phyloP scores from a whole-genome alignment of 257 asterid species.

The Linderniella brevidens region DNA sequence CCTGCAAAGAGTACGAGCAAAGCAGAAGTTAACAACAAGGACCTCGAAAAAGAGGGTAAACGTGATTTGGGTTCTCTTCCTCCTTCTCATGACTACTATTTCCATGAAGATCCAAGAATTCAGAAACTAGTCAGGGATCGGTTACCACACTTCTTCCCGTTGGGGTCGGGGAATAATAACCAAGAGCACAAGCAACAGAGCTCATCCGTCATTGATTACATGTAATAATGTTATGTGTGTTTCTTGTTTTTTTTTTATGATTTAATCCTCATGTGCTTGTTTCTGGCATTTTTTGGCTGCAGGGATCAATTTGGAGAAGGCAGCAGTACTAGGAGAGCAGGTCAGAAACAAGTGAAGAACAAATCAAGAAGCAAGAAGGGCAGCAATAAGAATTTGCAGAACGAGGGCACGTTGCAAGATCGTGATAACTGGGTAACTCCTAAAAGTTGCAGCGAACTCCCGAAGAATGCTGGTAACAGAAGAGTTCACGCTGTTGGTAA shows the following conservation, averaged over 20 bases:
- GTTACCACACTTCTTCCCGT: constrained; percentile 64
- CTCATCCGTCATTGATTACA: constrained; percentile 53
- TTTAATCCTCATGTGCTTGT: constrained; percentile 1
- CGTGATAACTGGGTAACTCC: constrained; percentile 63
- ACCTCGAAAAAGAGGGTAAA: constrained; percentile 14
- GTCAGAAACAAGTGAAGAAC: constrained; percentile 15
- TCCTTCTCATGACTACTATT: constrained; percentile 58
- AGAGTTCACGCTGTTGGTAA: constrained; percentile 57
- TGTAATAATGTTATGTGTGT: constrained; percentile 21
- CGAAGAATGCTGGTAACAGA: constrained; percentile 66
- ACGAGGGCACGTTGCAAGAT: constrained; percentile 23
- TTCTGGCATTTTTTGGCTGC: constrained; percentile 8
- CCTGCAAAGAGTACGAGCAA: constrained; percentile 22
- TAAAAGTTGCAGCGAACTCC: constrained; percentile 23
- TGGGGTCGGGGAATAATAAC: constrained; percentile 36
- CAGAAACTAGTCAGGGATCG: constrained; percentile 62
- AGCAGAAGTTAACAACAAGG: constrained; percentile 17
- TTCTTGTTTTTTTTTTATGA: background rate
- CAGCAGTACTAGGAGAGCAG: constrained; percentile 23
- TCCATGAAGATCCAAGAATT: constrained; percentile 65
- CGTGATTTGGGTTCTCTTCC: constrained; percentile 17
- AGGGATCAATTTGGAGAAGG: constrained; percentile 61
- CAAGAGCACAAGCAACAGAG: constrained; percentile 25
- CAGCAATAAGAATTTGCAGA: constrained; percentile 16
- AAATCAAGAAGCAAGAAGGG: constrained; percentile 32